Evolutionary conservation across 2,329 filamentous ascomycete genomes (phyloP), one percentile per base, ranked within the genome.

Genomic region (Paraconiothyrium brasiliense): DNA sequence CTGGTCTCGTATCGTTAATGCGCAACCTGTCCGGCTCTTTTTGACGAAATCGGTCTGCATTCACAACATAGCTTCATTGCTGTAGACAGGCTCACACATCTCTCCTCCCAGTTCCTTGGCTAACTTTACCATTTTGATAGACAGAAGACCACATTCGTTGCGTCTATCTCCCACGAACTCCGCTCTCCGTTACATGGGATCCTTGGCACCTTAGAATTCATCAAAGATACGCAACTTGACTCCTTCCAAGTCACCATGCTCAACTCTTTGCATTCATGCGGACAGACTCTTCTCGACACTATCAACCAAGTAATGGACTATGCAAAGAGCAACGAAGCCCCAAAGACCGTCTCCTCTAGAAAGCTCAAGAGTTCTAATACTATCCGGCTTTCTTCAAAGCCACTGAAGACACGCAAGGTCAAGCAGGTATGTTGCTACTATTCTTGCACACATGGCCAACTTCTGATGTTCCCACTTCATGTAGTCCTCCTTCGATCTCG

Each of bases 121-220:
- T 24, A 4, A 47, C 27, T 6, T 30, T 30, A 30, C 27, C 20
- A 24, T 20, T 14, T 11, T 5, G 4, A 4, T 47, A 47, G 44
- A 24, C 52, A 55, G 9, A 78, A 78, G 50, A 69, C 71, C 8
- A 72, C 76, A 8, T 76, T 79, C 54, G 67, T 79, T 8, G 71
- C 72, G n/a, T 76, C 73, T 7, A 73, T 79, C 32, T 73, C 69
- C 3, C 77, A 79, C 39, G 77, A 79, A 59, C 74, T 89, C 11
- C 80, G 86, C 0, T 86, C 83, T 1, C 86, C 86, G 0, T 74
- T 89, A 0, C 86, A 89, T 60, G 86, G 86, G 4, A 82, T 88
- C 22, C 72, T 88, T 0, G 81, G 84, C 0, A 62, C 66, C 8
- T 46, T 71, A 0, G 58, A 84, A 80, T 57, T 89, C 3, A 35